Base-by-base conservation (phyloP, 1,284 basidiomycete genomes). In the Athelia sp. region DNA sequence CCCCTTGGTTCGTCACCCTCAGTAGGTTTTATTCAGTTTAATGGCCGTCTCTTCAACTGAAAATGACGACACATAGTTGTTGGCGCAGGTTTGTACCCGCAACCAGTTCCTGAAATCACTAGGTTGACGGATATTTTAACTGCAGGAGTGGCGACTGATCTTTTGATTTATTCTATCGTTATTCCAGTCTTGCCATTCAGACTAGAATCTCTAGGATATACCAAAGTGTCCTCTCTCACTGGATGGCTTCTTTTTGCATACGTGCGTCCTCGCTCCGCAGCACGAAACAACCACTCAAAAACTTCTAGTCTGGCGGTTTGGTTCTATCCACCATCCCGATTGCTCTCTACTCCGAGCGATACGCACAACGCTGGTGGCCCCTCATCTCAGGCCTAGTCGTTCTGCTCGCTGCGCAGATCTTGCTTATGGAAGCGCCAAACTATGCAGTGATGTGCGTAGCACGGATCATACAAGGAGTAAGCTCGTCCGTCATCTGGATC, bases 141-240 rank as follows among this genome's bases (percentile, higher is more conserved):
- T 49, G 19, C 46, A 87, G 86, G 84, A 0, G 72, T 88, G 32
- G 72, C 76, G 2, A 78, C 77, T 0, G 85, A 88, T 60, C 59
- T 84, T 1, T 66, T 87, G 15, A 75, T 84, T 1, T 89, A 88
- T 57, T 82, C 84, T 1, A 72, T 84, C 43, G 78, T 87, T 45
- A 80, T 87, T 22, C 88, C 89, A 2, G 81, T 91, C 42, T 71
- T 91, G 50, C 89, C 89, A 0, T 92, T 88, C 60, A 81, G 81
- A 42, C 72, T 89, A 4, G 75, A 86, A 56, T 58, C 54, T 10
- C 70, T 87, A 31, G 70, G 74, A 0, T 83, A 83, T 55, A 58
- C 57, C 1, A 57, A 67, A 10, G 73, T 84, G 9, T 85, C 84
- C 17, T 71, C 72, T 3, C 71, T 79, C n/a, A 75, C 79, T 0